Evolutionary conservation across 2,329 filamentous ascomycete species (phyloP).

Genomic region (Neopestalotiopsis clavispora): DNA sequence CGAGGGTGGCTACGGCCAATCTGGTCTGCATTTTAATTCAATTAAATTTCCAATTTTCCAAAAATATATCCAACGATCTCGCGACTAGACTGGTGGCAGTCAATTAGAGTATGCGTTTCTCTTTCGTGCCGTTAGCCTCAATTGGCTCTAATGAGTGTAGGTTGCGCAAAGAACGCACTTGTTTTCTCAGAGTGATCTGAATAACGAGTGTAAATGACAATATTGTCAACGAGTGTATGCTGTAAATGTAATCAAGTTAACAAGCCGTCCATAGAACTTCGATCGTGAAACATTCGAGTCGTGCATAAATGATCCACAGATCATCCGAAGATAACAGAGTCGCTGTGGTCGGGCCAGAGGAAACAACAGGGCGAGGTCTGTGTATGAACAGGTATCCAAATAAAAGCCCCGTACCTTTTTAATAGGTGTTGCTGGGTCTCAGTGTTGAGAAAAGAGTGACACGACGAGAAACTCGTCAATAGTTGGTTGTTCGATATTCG

Average conservation of each 20-base stretch:
- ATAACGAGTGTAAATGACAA: slow-evolving; percentile 54
- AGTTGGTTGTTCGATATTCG: slow-evolving; percentile 22
- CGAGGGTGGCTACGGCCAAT: slow-evolving; percentile 39
- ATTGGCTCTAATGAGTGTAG: neutral
- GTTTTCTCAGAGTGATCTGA: slow-evolving; percentile 44
- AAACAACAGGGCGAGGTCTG: neutral
- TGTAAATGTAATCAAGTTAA: slow-evolving; percentile 20
- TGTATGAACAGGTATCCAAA: neutral
- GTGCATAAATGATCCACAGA: slow-evolving; percentile 29
- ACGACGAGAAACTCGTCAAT: slow-evolving; percentile 40
- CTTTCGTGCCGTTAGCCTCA: slow-evolving; percentile 13
- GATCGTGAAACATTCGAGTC: neutral
- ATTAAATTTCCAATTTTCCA: slow-evolving; percentile 21
- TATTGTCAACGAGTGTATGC: slow-evolving; percentile 46
- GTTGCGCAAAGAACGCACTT: slow-evolving; percentile 20
- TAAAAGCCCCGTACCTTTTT: slow-evolving; percentile 8
- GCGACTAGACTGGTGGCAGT: neutral
- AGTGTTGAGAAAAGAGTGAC: slow-evolving; percentile 35
- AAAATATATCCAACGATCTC: neutral
- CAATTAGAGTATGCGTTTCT: slow-evolving; percentile 7
- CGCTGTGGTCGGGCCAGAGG: neutral
- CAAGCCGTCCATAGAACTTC: slow-evolving; percentile 21
- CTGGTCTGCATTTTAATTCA: slow-evolving; percentile 34
- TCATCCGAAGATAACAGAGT: slow-evolving; percentile 13
- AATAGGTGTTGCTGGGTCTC: slow-evolving; percentile 1